These are phyloP conservation scores for Suillus sp. DNA, from an alignment of 768 basidiomycete species.

Conservation along the genomic window DNA sequence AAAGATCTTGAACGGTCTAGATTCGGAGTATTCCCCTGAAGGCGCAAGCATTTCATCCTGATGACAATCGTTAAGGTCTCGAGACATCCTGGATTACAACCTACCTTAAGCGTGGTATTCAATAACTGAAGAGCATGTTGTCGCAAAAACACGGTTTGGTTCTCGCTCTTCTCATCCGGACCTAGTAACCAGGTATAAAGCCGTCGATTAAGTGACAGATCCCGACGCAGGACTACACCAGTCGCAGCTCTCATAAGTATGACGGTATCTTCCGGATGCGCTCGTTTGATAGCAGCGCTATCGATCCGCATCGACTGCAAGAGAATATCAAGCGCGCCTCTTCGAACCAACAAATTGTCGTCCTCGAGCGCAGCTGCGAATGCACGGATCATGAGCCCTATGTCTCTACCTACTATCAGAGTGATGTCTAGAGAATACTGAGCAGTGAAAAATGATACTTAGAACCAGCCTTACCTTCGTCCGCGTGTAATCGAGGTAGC, in stretches of 20 bases:
- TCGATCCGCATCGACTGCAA: conserved; percentile 75
- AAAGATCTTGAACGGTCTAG: conserved; percentile 93
- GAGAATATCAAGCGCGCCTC: conserved; percentile 84
- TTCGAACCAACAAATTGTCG: conserved; percentile 86
- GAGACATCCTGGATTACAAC: conserved; percentile 11
- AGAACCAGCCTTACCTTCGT: conserved; percentile 57
- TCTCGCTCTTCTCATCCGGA: conserved; percentile 72
- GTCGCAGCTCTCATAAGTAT: conserved; percentile 87
- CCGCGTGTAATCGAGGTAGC: conserved; percentile 66
- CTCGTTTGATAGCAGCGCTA: conserved; percentile 66
- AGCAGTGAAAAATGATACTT: conserved; percentile 9
- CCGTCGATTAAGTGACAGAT: conserved; percentile 89
- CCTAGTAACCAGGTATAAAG: conserved; percentile 94
- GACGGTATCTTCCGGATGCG: conserved; percentile 69
- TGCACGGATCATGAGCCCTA: conserved; percentile 93
- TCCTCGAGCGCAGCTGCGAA: conserved; percentile 92
- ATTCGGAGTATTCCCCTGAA: conserved; percentile 72
- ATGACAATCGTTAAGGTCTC: conserved; percentile 5
- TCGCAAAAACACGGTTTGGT: conserved; percentile 71
- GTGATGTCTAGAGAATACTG: conserved; percentile 52
- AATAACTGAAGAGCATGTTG: conserved; percentile 74
- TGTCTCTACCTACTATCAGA: conserved; percentile 76
- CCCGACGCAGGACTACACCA: conserved; percentile 88
- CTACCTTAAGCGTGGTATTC: conserved; percentile 66
- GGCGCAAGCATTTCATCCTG: conserved; percentile 79